phyloP scores from a whole-genome alignment of 306 rosid genomes.

The Acacia crassicarpa region DNA sequence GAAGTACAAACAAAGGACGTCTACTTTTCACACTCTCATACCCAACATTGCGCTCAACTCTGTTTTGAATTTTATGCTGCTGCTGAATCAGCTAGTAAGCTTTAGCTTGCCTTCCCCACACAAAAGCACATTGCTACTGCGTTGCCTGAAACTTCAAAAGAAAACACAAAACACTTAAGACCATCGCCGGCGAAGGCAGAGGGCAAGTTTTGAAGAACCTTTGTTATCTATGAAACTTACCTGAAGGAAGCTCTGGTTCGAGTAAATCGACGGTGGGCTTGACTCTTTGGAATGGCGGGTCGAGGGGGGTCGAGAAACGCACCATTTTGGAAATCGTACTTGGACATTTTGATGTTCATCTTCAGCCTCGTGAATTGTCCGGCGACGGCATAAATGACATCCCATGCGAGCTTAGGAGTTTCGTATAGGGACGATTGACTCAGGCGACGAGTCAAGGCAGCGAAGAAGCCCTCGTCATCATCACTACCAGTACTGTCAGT shows the following conservation, averaged over 20 bases:
- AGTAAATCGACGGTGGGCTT: conserved; percentile 22
- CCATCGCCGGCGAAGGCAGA: not conserved
- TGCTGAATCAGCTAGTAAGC: too few species aligned
- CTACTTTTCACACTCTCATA: conserved; percentile 35
- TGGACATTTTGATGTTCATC: conserved; percentile 39
- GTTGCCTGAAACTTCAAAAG: conserved; percentile 30
- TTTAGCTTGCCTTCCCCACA: conserved; percentile 29
- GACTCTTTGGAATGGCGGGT: conserved; percentile 7
- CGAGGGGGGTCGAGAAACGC: conserved; percentile 36
- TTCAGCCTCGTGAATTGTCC: conserved; percentile 82
- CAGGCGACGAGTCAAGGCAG: conserved; percentile 64
- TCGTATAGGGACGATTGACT: conserved; percentile 54
- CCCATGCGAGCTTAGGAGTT: conserved; percentile 61
- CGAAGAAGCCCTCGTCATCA: conserved; percentile 77
- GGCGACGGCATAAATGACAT: conserved; percentile 71
- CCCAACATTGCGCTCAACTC: conserved; percentile 33
- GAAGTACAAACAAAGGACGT: conserved; percentile 30
- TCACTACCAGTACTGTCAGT: conserved; percentile 67
- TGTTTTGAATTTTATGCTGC: conserved; percentile 13
- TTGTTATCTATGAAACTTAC: not conserved
- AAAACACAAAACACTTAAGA: not conserved
- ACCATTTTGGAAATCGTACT: conserved; percentile 27
- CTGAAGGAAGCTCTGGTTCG: conserved; percentile 37
- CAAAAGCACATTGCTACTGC: conserved; percentile 40
- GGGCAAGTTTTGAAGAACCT: too few species aligned